Evolutionary conservation across 1,284 basidiomycete species (phyloP), one percentile per base, ranked within the genome.

Genomic region (Trametes hirsuta): DNA sequence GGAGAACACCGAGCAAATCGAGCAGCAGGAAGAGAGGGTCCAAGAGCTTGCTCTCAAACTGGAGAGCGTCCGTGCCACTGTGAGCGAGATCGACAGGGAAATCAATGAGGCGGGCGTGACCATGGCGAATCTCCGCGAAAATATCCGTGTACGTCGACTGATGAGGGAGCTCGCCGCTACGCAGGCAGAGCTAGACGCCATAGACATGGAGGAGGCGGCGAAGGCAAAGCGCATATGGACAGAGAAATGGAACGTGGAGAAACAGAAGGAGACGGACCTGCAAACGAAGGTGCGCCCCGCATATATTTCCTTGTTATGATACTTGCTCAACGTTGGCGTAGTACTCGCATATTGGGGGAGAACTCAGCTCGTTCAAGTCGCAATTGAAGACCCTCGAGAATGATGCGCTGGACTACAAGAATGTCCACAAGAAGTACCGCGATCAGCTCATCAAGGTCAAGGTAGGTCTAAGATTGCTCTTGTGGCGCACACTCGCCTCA

Each of bases 361-460:
- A 95, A 75, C 77, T 97, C 39, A 86, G 85, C 61, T 90, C 91
- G n/a, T 79, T 89, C 69, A 81, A 85, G 65, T 83, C 84, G 36
- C 89, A 93, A 66, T 75, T 91, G 55, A 84, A 86, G 70, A 82
- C 82, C 14, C 79, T 87, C 67, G 86, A 93, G 70, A 76, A 71
- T 30, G 95, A 98, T 71, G 76, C 96, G 59, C 84, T 83, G 64
- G 95, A 98, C 64, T 99, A 91, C 81, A 92, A 93, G 72, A 86
- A 94, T 59, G 86, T 96, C 66, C 85, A 92, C 69, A 90, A 90
- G 74, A 84, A 85, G 62, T 98, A 97, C 74, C 91, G 90, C 15
- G 88, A 92, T 63, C 96, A 98, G 72, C 81, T 98, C 51, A 88
- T 99, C 70, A 94, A 91, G 78, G 95, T 97, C 70, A 98, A 98